Percentiles rank a stretch among this genome's conserved stretches.
Evolutionary conservation across 1,139 yeast genomes (phyloP).

Genomic region (Arxiozyma bovina): DNA sequence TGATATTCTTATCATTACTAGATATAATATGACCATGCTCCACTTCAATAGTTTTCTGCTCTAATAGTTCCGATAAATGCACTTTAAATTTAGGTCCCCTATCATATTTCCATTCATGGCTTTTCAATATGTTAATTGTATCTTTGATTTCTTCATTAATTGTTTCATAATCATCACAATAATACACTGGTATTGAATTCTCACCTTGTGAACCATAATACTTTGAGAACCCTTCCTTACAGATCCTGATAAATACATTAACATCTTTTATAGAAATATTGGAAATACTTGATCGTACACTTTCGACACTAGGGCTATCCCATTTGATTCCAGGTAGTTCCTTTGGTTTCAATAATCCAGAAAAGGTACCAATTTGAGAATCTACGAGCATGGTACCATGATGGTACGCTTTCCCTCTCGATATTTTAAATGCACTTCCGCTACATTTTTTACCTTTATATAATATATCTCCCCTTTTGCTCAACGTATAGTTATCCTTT

Average conservation of each 20-base stretch:
- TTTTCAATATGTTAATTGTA: constrained; percentile 16
- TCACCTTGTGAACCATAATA: constrained; percentile 5
- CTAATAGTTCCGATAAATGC: neutral
- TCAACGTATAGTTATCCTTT: constrained; percentile 27
- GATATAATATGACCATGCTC: constrained; percentile 1
- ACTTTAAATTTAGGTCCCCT: constrained; percentile 27
- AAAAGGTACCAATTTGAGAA: constrained; percentile 51
- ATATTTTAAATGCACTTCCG: constrained; percentile 85
- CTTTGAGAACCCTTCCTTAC: constrained; percentile 19
- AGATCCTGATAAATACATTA: constrained; percentile 20
- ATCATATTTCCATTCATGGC: constrained; percentile 25
- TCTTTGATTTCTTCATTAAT: constrained; percentile 18
- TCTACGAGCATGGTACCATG: constrained; percentile 91
- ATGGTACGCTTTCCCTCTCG: constrained; percentile 78
- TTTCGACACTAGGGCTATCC: constrained; percentile 56
- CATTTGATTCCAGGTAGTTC: constrained; percentile 39
- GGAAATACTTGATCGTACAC: constrained; percentile 69
- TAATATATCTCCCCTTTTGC: constrained; percentile 62
- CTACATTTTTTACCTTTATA: constrained; percentile 52
- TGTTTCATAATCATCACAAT: constrained; percentile 20
- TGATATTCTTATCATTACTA: neutral
- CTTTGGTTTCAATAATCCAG: constrained; percentile 48
- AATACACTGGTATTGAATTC: constrained; percentile 16
- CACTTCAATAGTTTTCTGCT: neutral
- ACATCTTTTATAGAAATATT: constrained; percentile 39